Conservation (phyloP, 768 basidiomycete genomes). For the Baorangia bicolor region DNA sequence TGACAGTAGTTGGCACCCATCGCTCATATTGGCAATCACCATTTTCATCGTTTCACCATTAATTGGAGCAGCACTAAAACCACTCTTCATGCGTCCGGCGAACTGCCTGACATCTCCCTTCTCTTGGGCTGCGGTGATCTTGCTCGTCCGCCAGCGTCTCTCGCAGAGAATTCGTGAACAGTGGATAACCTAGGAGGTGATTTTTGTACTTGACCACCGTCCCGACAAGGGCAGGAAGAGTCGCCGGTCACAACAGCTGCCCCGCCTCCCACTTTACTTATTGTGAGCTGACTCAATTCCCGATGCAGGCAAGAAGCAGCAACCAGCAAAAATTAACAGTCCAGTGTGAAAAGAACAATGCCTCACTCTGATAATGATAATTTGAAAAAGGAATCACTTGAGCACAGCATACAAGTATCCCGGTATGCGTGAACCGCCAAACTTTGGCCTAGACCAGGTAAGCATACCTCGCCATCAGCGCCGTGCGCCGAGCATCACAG, state of each 20-base stretch:
- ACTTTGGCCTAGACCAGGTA: background rate
- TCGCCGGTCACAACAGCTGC: background rate
- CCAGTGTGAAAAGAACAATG: background rate
- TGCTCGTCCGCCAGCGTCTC: background rate
- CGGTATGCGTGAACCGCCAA: background rate
- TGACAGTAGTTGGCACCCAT: background rate
- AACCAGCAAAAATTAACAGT: background rate
- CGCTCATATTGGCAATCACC: no score
- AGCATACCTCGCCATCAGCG: background rate
- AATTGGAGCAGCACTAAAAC: background rate
- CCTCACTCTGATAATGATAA: background rate
- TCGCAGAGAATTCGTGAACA: background rate
- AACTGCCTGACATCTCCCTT: background rate
- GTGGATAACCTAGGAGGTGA: background rate
- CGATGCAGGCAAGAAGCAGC: background rate
- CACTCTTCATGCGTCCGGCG: background rate
- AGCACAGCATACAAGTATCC: background rate
- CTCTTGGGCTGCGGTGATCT: background rate
- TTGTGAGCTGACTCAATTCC: background rate
- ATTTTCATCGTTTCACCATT: background rate
- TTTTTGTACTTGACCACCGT: background rate
- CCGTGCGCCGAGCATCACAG: background rate
- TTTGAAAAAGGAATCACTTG: background rate
- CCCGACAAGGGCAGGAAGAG: background rate
- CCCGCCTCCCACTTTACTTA: background rate